Evolutionary conservation across 2,329 filamentous ascomycete species (phyloP), one percentile per base, ranked within the genome.

Genomic region (Paecilomyces dactylethromorphus): DNA sequence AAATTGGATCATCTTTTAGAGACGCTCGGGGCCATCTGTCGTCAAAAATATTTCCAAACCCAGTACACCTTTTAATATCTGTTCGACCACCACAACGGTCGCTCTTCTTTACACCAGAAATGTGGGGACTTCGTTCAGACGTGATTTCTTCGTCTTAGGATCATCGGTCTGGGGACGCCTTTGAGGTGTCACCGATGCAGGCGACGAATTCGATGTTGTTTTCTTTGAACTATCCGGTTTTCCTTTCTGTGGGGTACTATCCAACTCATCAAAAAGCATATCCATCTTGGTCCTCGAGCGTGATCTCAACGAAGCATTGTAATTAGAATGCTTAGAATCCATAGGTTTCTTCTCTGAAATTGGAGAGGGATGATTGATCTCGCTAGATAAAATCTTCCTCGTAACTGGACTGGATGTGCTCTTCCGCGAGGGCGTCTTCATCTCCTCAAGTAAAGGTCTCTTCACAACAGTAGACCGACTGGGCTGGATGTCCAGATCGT

Each of bases 101-200:
- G 39, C 21, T 45, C 39, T 45, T 45, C 39, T 58, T 76, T 68
- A 77, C 33, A 75, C 60, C 52, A 78, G 59, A 67, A 78, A 79
- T 54, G 74, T 78, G 39, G 77, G 77, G 52, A 79, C 74, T 65
- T 78, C 74, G 59, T 73, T 74, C 39, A 76, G 70, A 51, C 73
- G 70, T 32, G 72, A 70, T 63, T 72, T 73, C 59, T 74, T 75
- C 56, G 68, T 60, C 56, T 64, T 62, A 51, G 67, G 59, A 59
- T 67, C 65, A 53, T 67, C 62, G 31, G 58, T 58, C 13, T 56
- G 59, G 56, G 57, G 54, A 45, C 56, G 57, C 10, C 51, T 59
- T 49, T 65, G 64, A 53, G 63, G 55, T 18, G 56, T 56, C 58
- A 60, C 58, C 11, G 58, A 58, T 53, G 56, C 56, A 55, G 66